A percentile compares a stretch with the other conserved stretches of the same genome.
phyloP scores from a whole-genome alignment of 164 flowering plant genomes.

The Macadamia integrifolia region DNA sequence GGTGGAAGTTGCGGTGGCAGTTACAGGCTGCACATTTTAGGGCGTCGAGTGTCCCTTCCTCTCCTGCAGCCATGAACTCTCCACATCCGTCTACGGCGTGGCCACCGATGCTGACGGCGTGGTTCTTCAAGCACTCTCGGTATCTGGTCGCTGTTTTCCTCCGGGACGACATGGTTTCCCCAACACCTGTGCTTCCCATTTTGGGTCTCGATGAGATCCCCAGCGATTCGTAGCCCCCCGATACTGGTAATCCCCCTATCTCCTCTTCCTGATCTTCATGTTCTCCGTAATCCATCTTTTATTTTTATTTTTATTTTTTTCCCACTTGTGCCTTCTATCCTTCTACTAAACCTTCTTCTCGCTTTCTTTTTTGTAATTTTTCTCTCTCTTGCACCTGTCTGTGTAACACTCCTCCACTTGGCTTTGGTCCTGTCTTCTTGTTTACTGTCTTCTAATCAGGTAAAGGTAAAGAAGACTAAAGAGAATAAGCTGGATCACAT shows the following conservation, averaged over 20 bases:
- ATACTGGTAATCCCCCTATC: constrained; percentile 26
- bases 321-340: neutral
- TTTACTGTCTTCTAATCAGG: neutral
- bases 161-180: neutral
- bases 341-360: too few species aligned
- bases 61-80: constrained; percentile 75
- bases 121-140: constrained; percentile 73
- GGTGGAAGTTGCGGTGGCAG: constrained; percentile 87
- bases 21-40: constrained; percentile 72
- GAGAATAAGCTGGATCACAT: neutral
- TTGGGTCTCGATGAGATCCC: constrained; percentile 20
- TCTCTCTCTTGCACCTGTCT: neutral
- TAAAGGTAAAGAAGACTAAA: neutral
- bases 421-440: too few species aligned
- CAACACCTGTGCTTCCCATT: constrained; percentile 11
- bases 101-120: constrained; percentile 65
- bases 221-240: constrained; percentile 30
- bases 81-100: constrained; percentile 81
- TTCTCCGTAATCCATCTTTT: constrained; percentile 41
- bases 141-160: constrained; percentile 23
- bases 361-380: neutral
- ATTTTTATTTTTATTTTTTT: neutral
- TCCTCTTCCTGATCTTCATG: constrained; percentile 52
- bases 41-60: constrained; percentile 65
- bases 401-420: neutral